Base-by-base conservation (phyloP, 2,329 filamentous ascomycete species). In the Aspergillus fumigatiaffinis region DNA sequence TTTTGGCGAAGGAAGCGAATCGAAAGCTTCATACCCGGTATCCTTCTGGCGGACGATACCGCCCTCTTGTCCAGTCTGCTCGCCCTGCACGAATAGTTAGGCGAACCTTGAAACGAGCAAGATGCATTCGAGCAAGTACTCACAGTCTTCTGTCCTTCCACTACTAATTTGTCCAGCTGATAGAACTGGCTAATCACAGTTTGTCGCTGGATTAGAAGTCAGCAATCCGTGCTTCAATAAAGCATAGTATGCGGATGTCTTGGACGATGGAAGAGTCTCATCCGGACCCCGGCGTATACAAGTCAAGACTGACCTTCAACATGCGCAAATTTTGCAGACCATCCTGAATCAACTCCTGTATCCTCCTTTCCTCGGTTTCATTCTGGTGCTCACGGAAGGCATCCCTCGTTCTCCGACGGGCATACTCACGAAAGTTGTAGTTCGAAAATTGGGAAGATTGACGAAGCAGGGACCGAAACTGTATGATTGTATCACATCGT, bases 371-470 rank as follows among this genome's bases (percentile, higher is more conserved):
- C 71, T 97, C 94, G 49, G 84, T 79, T 68, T 91, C 88, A 55
- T 76, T 73, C 75, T 85, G 83, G 75, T 95, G 84, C 74, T 96
- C 91, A 68, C 89, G 85, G 76, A 97, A 99, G 4, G 91, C 88
- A 80, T 97, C 94, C 73, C 84, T 85, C 73, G 94, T 96, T 75
- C 93, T 86, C 71, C 94, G 88, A 77, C 87, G 89, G 54, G 94
- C 92, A 77, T 99, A 99, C 75, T 97, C 93, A 78, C 94, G 87
- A 83, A 97, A 99, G 79, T 97, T 99, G 82, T 97, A 99, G 66
- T 89, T 86, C 61, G 91, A 85, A 76, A 99, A 97, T 71, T 96
- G 90, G 60, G 84, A 82, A 61, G 91, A 87, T 75, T 94, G 89
- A 67, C 92, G 89, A 69, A 97, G 82, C 68, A 99, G 81, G 70